Percentiles rank a stretch among this genome's conserved stretches.
Evolutionary conservation across 495 filamentous ascomycete genomes (phyloP).

Genomic region (Monascus purpureus): DNA sequence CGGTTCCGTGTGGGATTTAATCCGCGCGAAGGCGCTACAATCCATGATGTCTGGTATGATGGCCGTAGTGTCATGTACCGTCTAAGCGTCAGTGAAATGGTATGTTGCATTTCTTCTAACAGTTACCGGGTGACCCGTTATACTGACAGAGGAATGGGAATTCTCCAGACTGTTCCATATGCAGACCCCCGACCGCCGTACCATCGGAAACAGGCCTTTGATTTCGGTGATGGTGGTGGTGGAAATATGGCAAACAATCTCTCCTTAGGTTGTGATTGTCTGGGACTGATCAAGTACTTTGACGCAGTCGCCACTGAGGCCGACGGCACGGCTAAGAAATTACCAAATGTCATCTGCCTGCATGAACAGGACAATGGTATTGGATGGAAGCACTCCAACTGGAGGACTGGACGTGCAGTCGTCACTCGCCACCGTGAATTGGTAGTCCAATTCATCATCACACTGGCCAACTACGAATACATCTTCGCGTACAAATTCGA

Average conservation of each 20-base stretch:
- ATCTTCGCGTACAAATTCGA: conserved; percentile 83
- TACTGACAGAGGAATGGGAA: too few species aligned
- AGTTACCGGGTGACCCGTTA: background rate
- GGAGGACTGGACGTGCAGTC: conserved; percentile 50
- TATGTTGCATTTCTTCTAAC: conserved; percentile 1
- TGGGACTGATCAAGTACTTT: conserved; percentile 56
- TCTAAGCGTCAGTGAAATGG: conserved; percentile 60
- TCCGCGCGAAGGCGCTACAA: conserved; percentile 53
- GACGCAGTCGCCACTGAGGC: conserved; percentile 41
- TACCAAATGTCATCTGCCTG: conserved; percentile 53
- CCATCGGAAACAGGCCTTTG: conserved; percentile 59
- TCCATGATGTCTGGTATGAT: conserved; percentile 59
- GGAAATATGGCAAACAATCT: conserved; percentile 59
- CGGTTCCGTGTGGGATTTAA: conserved; percentile 55
- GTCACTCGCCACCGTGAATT: conserved; percentile 47
- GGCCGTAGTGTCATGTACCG: conserved; percentile 60
- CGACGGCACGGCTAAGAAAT: conserved; percentile 37
- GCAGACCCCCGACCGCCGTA: conserved; percentile 53
- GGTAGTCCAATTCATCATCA: conserved; percentile 65
- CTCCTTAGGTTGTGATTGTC: conserved; percentile 54
- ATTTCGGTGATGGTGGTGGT: conserved; percentile 57
- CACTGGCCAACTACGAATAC: conserved; percentile 75
- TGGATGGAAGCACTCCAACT: conserved; percentile 61
- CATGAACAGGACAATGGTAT: conserved; percentile 62
- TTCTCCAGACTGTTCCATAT: conserved; percentile 43